phyloP scores from a whole-genome alignment of 164 flowering plant genomes.

The Pachysandra terminalis region DNA sequence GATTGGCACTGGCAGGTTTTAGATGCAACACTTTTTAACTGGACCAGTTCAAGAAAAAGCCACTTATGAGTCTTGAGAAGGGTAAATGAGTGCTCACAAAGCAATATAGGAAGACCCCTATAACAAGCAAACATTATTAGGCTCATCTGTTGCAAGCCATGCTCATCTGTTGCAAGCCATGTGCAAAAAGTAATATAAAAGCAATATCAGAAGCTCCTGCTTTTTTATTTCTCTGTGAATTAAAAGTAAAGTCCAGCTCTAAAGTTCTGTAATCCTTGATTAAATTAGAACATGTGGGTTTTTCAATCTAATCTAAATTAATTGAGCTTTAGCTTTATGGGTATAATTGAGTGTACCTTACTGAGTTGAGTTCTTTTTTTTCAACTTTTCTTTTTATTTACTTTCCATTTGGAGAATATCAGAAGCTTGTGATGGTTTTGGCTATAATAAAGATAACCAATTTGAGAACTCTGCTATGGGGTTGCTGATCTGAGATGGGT shows the following conservation, averaged over 20 bases:
- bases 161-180: no score
- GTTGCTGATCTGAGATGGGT: constrained; percentile 44
- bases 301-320: constrained; percentile 1
- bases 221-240: constrained; percentile 19
- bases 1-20: no score
- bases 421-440: neutral
- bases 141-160: constrained; percentile 27
- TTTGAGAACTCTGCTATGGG: constrained; percentile 21
- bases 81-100: constrained; percentile 8
- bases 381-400: no score
- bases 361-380: no score
- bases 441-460: constrained; percentile 21
- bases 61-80: neutral
- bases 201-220: constrained; percentile 14
- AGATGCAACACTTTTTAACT: no score
- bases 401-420: neutral
- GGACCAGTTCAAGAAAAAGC: no score
- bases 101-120: constrained; percentile 41
- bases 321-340: constrained; percentile 3
- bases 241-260: constrained; percentile 40
- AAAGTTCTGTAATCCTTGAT: constrained; percentile 29
- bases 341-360: constrained; percentile 9
- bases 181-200: constrained; percentile 47
- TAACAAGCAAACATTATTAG: constrained; percentile 50
- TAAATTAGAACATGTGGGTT: constrained; percentile 22